Base-by-base conservation (phyloP, 352 stramenopile species). In the Phytophthora rubi region DNA sequence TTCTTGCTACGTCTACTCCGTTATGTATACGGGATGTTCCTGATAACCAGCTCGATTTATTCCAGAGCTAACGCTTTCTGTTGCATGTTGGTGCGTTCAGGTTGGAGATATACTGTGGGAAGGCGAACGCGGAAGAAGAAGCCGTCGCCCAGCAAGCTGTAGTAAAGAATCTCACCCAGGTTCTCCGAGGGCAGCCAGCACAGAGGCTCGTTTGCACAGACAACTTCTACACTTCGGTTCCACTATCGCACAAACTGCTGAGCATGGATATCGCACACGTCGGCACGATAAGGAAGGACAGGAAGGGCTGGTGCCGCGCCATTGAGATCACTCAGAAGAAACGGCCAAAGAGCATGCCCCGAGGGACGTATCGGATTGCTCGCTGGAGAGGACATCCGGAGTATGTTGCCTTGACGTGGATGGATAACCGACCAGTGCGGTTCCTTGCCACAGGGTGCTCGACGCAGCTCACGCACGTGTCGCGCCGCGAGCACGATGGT, bases 191-290 rank as follows among this genome's bases (percentile, higher is more conserved):
- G 1, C 48, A 65, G 35, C n/a, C 44, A n/a, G 35, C 23, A 2
- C 39, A 55, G 6, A 51, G 60, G 2, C 45, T 61, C 6, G 47
- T 61, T 26, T 42, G 9, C 35, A 67, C 60, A 0, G 60, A 60
- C 39, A 67, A 67, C 21, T 67, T 60, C 26, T 67, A 67, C 60
- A 60, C 60, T 9, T 67, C 51, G 5, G 2, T 60, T 1, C n/a
- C 48, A 18, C 39, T 67, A 28, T 67, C 51, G 13, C 42, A 48
- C 13, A 69, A 65, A 15, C 39, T 73, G 6, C 23, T 70, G 6
- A 23, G 45, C n/a, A 62, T 60, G 32, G 48, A 35, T 0, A 21
- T 16, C 21, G 57, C 44, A 39, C 62, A 71, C n/a, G 61, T 72
- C 15, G 62, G 65, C 4, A 68, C 65, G 0, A 37, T 59, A 65